These are phyloP conservation scores for Aureobasidium sp. DNA, from an alignment of 2,329 filamentous ascomycete genomes.

Conservation along the genomic window DNA sequence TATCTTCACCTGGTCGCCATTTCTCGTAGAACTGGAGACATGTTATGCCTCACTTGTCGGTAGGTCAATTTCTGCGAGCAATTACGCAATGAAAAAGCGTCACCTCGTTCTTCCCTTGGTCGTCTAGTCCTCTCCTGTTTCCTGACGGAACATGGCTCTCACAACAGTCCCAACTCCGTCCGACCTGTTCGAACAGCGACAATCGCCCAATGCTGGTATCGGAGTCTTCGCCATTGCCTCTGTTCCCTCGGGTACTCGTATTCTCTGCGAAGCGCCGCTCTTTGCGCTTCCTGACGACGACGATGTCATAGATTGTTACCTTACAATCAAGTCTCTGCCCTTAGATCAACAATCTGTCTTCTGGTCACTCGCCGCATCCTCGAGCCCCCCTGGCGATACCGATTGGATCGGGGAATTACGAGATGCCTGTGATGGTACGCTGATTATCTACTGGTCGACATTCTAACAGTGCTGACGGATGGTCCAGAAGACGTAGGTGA, in stretches of 20 bases:
- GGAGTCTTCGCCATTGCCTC: constrained; percentile 16
- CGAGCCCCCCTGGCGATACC: neutral
- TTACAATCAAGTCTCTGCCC: constrained; percentile 3
- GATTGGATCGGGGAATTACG: constrained; percentile 17
- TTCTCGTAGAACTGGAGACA: neutral
- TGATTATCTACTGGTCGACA: neutral
- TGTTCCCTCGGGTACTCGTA: constrained; percentile 17
- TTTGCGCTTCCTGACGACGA: constrained; percentile 17
- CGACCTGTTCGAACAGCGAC: constrained; percentile 14
- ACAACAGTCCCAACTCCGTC: neutral
- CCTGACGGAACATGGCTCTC: neutral
- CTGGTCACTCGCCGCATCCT: constrained; percentile 16
- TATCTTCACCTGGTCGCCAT: neutral
- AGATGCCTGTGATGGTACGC: constrained; percentile 4
- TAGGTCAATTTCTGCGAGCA: neutral
- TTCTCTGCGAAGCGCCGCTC: constrained; percentile 17
- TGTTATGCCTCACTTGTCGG: neutral
- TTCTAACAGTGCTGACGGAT: neutral
- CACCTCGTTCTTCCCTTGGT: neutral
- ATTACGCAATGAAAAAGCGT: constrained; percentile 8
- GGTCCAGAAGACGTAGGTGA: neutral
- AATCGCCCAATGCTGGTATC: constrained; percentile 15
- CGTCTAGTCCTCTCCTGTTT: neutral
- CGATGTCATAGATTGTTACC: constrained; percentile 16
- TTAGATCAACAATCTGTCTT: constrained; percentile 5